phyloP scores from a whole-genome alignment of 1,284 basidiomycete genomes.

The Trichosporon ovoides region DNA sequence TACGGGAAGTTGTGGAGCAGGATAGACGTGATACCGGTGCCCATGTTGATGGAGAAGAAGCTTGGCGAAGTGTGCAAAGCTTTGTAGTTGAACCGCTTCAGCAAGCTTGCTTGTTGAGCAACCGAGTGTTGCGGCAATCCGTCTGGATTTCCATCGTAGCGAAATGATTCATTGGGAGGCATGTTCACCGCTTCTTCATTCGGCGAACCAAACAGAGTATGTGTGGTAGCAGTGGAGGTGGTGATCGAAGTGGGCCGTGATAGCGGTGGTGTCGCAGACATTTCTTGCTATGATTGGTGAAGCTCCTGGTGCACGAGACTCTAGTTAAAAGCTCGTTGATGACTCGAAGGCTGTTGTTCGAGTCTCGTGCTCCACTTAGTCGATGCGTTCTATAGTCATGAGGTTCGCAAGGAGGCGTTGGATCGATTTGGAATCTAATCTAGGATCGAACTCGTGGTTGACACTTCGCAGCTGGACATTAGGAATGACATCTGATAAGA shows the following conservation, averaged over 20 bases:
- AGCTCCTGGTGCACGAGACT: slow-evolving; percentile 6
- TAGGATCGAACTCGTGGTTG: no score
- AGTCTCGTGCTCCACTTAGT: slow-evolving; percentile 6
- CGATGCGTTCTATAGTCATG: neutral
- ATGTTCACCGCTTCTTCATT: neutral
- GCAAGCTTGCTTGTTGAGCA: neutral
- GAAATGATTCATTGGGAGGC: no score
- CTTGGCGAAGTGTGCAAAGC: slow-evolving; percentile 27
- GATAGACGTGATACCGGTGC: slow-evolving; percentile 51
- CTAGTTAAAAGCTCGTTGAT: neutral
- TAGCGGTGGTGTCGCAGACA: neutral
- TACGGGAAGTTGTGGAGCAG: slow-evolving; percentile 52
- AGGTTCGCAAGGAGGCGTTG: neutral
- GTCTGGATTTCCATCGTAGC: no score
- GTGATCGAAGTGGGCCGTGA: neutral
- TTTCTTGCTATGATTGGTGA: neutral
- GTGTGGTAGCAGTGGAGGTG: neutral
- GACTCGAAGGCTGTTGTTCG: neutral
- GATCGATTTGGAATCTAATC: neutral
- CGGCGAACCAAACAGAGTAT: neutral
- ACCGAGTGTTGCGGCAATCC: neutral
- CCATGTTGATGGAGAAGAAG: slow-evolving; percentile 48
- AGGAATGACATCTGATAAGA: neutral
- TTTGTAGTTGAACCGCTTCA: slow-evolving; percentile 6
- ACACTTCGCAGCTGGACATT: neutral